phyloP scores from a whole-genome alignment of 495 filamentous ascomycete species.

The Trichoderma gamsii region DNA sequence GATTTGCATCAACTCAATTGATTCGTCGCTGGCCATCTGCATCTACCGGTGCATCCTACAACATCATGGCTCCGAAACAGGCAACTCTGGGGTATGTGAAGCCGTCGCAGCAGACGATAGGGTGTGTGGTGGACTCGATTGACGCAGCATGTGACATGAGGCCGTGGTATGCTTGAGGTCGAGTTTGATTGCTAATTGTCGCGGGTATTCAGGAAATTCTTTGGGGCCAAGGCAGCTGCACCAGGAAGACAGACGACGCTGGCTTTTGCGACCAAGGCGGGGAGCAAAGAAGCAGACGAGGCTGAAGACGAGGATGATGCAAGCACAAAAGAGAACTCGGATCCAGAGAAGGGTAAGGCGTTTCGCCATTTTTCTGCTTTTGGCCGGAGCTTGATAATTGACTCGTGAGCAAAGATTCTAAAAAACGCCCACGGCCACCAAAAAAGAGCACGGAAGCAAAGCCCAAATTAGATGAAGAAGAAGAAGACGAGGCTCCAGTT shows the following conservation, averaged over 20 bases:
- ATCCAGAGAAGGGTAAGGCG: slow-evolving; percentile 29
- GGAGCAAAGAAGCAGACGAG: slow-evolving; percentile 30
- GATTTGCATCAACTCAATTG: slow-evolving; percentile 2
- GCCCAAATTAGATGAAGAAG: slow-evolving; percentile 33
- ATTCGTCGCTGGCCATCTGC: background rate
- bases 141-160: slow-evolving; percentile 16
- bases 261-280: slow-evolving; percentile 53
- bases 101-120: slow-evolving; percentile 69
- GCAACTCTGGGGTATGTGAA: slow-evolving; percentile 90
- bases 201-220: slow-evolving; percentile 58
- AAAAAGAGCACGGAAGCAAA: slow-evolving; percentile 18
- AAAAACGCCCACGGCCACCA: slow-evolving; percentile 36
- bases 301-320: slow-evolving; percentile 27
- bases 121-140: slow-evolving; percentile 53
- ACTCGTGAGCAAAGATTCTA: slow-evolving; percentile 26
- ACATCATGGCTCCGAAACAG: slow-evolving; percentile 61
- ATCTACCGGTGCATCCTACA: background rate
- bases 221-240: slow-evolving; percentile 47
- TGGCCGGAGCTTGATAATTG: background rate
- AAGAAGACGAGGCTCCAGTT: slow-evolving; percentile 46
- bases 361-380: background rate
- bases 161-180: slow-evolving; percentile 14
- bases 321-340: slow-evolving; percentile 27
- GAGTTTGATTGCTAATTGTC: background rate
- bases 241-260: slow-evolving; percentile 69